phyloP scores from a whole-genome alignment of 2,329 filamentous ascomycete species.

The Phialophora verrucosa region DNA sequence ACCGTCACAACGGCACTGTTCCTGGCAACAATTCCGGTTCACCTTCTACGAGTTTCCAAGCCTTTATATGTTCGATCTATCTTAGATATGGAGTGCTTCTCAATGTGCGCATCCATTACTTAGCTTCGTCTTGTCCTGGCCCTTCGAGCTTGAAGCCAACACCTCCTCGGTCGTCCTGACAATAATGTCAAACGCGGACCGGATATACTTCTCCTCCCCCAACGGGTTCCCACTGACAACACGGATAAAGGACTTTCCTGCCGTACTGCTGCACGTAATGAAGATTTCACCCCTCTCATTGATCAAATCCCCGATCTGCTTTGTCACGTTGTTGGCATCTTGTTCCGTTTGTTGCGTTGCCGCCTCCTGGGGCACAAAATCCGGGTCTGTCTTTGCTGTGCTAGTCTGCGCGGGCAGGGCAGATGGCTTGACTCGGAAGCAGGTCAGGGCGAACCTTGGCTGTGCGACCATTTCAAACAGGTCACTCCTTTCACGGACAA shows the following conservation, averaged over 20 bases:
- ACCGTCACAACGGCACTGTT: not conserved
- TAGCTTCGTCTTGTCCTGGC: not conserved
- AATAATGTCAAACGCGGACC: conserved; percentile 74
- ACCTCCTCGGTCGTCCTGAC: conserved; percentile 67
- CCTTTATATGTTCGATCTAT: not conserved
- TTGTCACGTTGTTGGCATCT: conserved; percentile 70
- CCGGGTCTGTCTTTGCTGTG: conserved; percentile 42
- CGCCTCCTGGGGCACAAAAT: conserved; percentile 39
- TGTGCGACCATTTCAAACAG: conserved; percentile 77
- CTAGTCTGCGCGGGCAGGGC: conserved; percentile 18
- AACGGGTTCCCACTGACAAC: conserved; percentile 75
- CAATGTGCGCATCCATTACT: not conserved
- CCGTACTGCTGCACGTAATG: conserved; percentile 77
- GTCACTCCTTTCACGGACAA: conserved; percentile 65
- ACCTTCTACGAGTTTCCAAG: not conserved
- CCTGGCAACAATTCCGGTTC: not conserved
- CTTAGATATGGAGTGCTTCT: not conserved
- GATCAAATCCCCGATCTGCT: conserved; percentile 74
- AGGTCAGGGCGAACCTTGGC: conserved; percentile 78
- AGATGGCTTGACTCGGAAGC: conserved; percentile 67
- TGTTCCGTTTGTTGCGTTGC: conserved; percentile 53
- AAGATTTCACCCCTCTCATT: conserved; percentile 79
- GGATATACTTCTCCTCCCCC: conserved; percentile 74
- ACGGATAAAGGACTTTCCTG: conserved; percentile 76
- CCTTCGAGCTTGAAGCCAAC: conserved; percentile 36